phyloP scores from a whole-genome alignment of 2,329 filamentous ascomycete genomes.

The Diaporthe longicolla region DNA sequence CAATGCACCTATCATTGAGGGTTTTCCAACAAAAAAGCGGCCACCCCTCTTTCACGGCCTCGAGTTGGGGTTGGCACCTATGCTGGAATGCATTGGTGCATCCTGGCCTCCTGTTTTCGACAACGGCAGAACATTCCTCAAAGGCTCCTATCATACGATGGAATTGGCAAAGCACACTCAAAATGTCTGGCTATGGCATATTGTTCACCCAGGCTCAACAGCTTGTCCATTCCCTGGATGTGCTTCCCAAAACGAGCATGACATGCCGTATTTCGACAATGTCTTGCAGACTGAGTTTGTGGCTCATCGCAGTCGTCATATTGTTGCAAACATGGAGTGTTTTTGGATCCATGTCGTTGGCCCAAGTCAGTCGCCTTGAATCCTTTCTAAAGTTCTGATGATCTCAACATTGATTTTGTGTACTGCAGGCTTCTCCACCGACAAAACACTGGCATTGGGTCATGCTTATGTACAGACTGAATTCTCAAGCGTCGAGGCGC shows the following conservation, averaged over 20 bases:
- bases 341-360: not conserved
- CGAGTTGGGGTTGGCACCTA: not conserved
- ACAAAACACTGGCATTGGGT: not conserved
- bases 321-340: not conserved
- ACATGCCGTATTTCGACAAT: rapidly evolving
- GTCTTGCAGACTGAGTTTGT: no score
- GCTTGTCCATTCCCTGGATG: not conserved
- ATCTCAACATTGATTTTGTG: not conserved
- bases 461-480: not conserved
- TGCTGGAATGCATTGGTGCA: not conserved
- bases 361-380: not conserved
- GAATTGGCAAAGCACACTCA: not conserved
- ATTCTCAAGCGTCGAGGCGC: not conserved
- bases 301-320: not conserved
- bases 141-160: not conserved
- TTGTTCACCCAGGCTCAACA: not conserved
- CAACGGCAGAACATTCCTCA: not conserved
- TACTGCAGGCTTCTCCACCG: not conserved
- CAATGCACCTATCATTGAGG: not conserved
- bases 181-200: not conserved
- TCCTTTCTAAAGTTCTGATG: no score
- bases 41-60: not conserved
- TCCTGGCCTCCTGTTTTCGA: not conserved
- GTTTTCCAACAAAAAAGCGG: not conserved
- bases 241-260: not conserved